These are phyloP conservation scores for Tolypocladium inflatum DNA, from an alignment of 2,329 filamentous ascomycete genomes.

Conservation along the genomic window DNA sequence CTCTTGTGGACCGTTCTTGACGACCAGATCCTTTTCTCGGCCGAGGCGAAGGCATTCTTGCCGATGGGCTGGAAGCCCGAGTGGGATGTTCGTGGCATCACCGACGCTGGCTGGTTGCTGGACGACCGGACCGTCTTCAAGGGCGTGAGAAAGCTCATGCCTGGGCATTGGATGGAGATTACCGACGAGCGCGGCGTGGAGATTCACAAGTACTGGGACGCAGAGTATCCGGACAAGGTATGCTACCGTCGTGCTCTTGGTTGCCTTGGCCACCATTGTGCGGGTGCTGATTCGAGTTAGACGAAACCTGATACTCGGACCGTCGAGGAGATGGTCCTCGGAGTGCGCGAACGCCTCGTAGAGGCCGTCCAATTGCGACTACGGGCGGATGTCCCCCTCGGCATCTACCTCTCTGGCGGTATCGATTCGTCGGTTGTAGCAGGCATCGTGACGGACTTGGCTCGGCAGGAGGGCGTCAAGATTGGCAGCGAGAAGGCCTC, in stretches of 20 bases:
- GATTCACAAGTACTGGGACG: slow-evolving; percentile 41
- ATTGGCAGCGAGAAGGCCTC: slow-evolving; percentile 31
- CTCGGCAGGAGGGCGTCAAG: slow-evolving; percentile 32
- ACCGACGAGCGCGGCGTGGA: slow-evolving; percentile 23
- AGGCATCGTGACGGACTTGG: slow-evolving; percentile 43
- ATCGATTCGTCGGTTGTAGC: slow-evolving; percentile 48
- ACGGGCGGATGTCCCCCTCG: slow-evolving; percentile 47
- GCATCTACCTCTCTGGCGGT: slow-evolving; percentile 46
- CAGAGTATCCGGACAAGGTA: slow-evolving; percentile 42
- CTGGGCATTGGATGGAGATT: slow-evolving; percentile 32
- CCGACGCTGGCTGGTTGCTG: slow-evolving; percentile 31
- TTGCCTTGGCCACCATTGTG: too few relatives aligned
- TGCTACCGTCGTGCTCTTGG: background rate
- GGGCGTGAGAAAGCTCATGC: slow-evolving; percentile 32
- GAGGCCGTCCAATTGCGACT: slow-evolving; percentile 43
- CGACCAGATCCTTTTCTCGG: slow-evolving; percentile 33
- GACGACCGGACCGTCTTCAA: slow-evolving; percentile 40
- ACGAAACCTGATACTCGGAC: slow-evolving; percentile 28
- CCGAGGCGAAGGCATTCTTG: slow-evolving; percentile 45
- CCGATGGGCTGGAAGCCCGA: slow-evolving; percentile 39
- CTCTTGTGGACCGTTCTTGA: slow-evolving; percentile 37
- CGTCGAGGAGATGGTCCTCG: slow-evolving; percentile 39
- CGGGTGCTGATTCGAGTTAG: slow-evolving; percentile 5
- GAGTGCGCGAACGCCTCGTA: slow-evolving; percentile 37
- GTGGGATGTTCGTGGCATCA: slow-evolving; percentile 40